Conservation (phyloP, 257 asterid species). For the Lantana camara region DNA sequence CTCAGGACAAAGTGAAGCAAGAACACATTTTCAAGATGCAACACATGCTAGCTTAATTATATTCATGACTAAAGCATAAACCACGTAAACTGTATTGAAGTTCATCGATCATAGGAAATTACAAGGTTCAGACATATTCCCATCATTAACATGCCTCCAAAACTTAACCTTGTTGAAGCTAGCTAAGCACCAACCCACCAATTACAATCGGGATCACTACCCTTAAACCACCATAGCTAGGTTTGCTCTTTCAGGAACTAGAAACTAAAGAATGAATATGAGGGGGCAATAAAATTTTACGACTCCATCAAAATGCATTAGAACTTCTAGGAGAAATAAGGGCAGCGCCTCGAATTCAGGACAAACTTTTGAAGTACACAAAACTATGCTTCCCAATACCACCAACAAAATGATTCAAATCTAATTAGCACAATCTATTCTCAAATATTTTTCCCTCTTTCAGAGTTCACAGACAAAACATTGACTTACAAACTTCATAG, state of each 20-base stretch:
- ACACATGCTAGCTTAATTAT: too few species aligned
- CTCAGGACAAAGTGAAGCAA: conserved; percentile 16
- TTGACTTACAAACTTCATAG: too few species aligned
- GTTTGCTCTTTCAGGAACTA: background rate
- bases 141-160: background rate
- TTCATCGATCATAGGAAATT: background rate
- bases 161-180: conserved; percentile 7
- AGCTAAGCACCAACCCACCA: background rate
- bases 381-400: background rate
- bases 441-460: background rate
- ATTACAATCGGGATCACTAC: background rate
- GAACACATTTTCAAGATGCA: background rate
- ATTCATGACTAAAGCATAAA: background rate
- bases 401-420: background rate
- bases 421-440: background rate
- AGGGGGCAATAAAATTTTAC: background rate
- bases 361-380: background rate
- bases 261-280: background rate
- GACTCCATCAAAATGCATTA: background rate
- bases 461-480: too few species aligned
- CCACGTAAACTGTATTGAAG: background rate
- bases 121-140: conserved; percentile 4
- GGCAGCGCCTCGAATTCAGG: background rate
- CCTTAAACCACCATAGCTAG: background rate
- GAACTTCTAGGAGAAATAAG: background rate